A percentile compares a stretch with the other conserved stretches of the same genome.
These are phyloP conservation scores for Eragrostis tef DNA, from an alignment of 202 grass and related monocot genomes.

Conservation along the genomic window DNA sequence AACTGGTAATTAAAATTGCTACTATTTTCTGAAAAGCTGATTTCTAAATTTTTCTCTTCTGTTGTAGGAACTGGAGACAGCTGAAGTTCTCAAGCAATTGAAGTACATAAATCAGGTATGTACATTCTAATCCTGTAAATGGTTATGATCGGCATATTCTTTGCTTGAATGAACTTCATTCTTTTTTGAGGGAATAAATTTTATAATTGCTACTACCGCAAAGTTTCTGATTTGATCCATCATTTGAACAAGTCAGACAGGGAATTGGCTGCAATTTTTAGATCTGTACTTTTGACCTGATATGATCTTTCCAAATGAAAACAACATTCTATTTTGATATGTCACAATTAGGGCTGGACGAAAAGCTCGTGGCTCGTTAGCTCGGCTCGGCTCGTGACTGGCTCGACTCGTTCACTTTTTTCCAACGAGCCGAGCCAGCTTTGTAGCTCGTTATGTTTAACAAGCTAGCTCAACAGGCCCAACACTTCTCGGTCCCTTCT, in stretches of 20 bases:
- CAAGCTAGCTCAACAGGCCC: no score
- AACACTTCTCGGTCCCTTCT: no score
- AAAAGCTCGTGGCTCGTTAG: no score
- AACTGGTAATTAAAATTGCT: background rate
- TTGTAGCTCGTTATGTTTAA: no score
- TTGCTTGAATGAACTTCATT: conserved; percentile 21
- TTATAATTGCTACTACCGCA: background rate
- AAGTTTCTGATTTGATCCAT: background rate
- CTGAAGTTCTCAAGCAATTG: conserved; percentile 62
- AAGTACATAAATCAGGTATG: conserved; percentile 61
- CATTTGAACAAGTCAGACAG: conserved; percentile 20
- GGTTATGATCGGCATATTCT: conserved; percentile 18
- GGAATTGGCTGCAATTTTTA: conserved; percentile 5
- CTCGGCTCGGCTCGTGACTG: no score
- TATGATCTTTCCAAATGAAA: background rate
- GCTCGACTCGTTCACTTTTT: no score
- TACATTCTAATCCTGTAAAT: conserved; percentile 32
- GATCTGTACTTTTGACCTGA: conserved; percentile 6
- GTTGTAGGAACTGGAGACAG: conserved; percentile 65
- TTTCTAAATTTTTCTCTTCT: conserved; percentile 29
- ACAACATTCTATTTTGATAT: conserved; percentile 20
- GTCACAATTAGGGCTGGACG: no score
- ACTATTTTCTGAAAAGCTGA: conserved; percentile 33
- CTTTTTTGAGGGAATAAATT: conserved; percentile 25
- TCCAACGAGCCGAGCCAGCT: no score